These are phyloP conservation scores for Exophiala mesophila DNA, from an alignment of 2,329 filamentous ascomycete genomes.

Conservation along the genomic window DNA sequence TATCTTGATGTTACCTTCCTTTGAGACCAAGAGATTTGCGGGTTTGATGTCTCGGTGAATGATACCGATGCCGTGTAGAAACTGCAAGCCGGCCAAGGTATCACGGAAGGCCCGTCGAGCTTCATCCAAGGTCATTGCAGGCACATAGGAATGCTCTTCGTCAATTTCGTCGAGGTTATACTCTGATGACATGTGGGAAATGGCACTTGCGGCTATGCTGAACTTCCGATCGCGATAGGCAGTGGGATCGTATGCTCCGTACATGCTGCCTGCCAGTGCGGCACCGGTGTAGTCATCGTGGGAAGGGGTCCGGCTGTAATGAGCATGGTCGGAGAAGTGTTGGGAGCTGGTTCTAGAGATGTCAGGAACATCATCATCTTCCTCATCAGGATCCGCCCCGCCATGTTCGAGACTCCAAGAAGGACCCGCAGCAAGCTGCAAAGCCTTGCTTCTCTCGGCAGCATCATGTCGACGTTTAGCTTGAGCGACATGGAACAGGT, in stretches of 20 bases:
- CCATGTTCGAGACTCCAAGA: slow-evolving; percentile 85
- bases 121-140: slow-evolving; percentile 81
- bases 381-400: slow-evolving; percentile 52
- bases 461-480: slow-evolving; percentile 57
- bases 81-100: slow-evolving; percentile 87
- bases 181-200: slow-evolving; percentile 41
- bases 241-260: slow-evolving; percentile 62
- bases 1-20: slow-evolving; percentile 84
- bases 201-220: slow-evolving; percentile 62
- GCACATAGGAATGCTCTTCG: slow-evolving; percentile 88
- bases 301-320: slow-evolving; percentile 15
- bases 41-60: slow-evolving; percentile 99
- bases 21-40: slow-evolving; percentile 87
- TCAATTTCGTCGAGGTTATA: slow-evolving; percentile 48
- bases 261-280: slow-evolving; percentile 72
- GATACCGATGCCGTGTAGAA: slow-evolving; percentile 91
- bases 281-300: slow-evolving; percentile 18
- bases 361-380: slow-evolving; percentile 31
- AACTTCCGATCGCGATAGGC: slow-evolving; percentile 63
- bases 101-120: slow-evolving; percentile 84
- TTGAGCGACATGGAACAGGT: slow-evolving; percentile 44
- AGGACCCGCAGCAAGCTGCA: slow-evolving; percentile 51
- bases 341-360: slow-evolving; percentile 31
- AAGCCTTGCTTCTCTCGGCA: slow-evolving; percentile 54
- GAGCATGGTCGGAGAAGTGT: slow-evolving; percentile 14